Evolutionary conservation across 208 protist species (phyloP).

Genomic region (Porcisia deanei): DNA sequence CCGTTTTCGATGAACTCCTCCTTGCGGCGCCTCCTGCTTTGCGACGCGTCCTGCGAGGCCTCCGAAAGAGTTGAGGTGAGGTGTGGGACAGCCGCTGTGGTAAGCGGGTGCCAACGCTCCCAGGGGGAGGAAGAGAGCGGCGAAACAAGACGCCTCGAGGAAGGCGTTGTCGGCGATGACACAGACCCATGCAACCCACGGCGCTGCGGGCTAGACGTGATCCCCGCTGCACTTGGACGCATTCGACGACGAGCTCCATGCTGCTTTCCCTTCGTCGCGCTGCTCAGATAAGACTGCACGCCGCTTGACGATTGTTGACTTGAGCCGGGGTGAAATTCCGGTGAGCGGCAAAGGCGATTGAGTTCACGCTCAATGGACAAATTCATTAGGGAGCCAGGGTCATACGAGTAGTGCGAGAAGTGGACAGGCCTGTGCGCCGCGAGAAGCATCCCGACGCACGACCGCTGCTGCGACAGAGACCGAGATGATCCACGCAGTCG

Average conservation of each 20-base stretch:
- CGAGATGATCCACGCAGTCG: background rate
- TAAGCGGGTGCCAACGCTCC: background rate
- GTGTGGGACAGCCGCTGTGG: background rate
- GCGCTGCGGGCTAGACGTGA: background rate
- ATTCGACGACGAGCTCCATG: background rate
- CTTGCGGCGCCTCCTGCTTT: slow-evolving; percentile 19
- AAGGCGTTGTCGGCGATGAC: background rate
- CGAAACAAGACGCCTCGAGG: background rate
- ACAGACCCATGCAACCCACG: background rate
- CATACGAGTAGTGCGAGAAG: slow-evolving; percentile 14
- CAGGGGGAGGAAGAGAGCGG: background rate
- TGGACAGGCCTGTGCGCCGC: background rate
- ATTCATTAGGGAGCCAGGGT: slow-evolving; percentile 11
- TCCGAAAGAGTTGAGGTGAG: background rate
- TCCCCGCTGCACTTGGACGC: background rate
- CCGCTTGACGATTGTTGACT: background rate
- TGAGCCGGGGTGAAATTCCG: background rate
- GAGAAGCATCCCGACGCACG: background rate
- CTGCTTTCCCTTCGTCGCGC: background rate
- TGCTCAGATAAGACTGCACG: background rate
- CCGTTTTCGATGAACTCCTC: slow-evolving; percentile 20
- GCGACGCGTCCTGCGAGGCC: background rate
- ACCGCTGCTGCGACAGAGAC: background rate
- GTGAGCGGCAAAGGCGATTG: slow-evolving; percentile 8
- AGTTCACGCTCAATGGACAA: slow-evolving; percentile 20